Percentiles rank a stretch among this genome's conserved stretches.
Evolutionary conservation across 345 rosid species (phyloP).

Genomic region (Citrus sp.): DNA sequence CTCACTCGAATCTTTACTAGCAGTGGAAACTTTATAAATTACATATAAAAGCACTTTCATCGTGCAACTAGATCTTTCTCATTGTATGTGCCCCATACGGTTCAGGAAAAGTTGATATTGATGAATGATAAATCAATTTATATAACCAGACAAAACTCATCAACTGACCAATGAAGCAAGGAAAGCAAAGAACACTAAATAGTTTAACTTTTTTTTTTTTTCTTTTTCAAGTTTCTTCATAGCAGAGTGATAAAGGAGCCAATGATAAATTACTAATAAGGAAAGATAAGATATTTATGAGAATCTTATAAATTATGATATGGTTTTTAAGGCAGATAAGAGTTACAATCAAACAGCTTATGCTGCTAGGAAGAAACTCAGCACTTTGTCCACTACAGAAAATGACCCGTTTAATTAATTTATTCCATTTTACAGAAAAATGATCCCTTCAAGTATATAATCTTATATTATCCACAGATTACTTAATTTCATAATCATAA

Average conservation of each 20-base stretch:
- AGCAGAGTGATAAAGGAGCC: too few relatives aligned
- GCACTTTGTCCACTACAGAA: conserved; percentile 27
- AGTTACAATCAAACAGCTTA: conserved; percentile 42
- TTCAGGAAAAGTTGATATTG: neutral
- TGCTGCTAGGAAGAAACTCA: conserved; percentile 34
- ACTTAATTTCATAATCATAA: neutral
- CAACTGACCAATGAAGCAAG: neutral
- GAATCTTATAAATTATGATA: neutral
- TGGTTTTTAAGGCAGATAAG: conserved; percentile 19
- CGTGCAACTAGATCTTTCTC: neutral
- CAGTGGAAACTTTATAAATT: too few relatives aligned
- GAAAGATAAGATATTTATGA: neutral
- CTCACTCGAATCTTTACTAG: neutral
- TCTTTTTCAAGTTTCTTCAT: too few relatives aligned
- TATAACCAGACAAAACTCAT: neutral
- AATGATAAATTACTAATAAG: too few relatives aligned
- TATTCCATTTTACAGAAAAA: too few relatives aligned
- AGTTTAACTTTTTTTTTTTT: too few relatives aligned
- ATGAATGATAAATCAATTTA: neutral
- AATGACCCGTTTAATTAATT: conserved; percentile 15
- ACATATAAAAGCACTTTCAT: neutral
- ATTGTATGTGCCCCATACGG: neutral
- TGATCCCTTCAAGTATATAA: neutral
- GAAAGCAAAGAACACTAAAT: too few relatives aligned
- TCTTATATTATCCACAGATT: neutral